Base-by-base conservation (phyloP, 2,329 filamentous ascomycete genomes). In the Xylaria polymorpha region DNA sequence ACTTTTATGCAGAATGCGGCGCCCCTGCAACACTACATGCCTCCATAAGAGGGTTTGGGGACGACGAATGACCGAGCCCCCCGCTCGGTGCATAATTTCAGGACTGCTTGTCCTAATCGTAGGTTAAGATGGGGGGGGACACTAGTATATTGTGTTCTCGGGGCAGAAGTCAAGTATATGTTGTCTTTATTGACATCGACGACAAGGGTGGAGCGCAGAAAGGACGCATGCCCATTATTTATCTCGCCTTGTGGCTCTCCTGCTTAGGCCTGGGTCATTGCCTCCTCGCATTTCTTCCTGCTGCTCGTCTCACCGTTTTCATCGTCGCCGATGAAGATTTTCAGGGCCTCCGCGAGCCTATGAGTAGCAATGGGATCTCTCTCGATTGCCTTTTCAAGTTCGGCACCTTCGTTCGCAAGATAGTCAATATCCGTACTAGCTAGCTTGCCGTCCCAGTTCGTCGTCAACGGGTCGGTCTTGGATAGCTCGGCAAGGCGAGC, bases 381-480 rank as follows among this genome's bases (percentile, higher is more conserved):
- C 39, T 77, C 77, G 61, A 84, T 83, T 5, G 83, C 81, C 62
- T 80, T 80, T 12, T 83, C 78, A 25, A 87, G 77, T 66, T 77
- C 79, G 37, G 72, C 79, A 4, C 84, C 84, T 7, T 79, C 79
- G 59, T 85, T 78, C 5, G 81, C 81, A 15, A 86, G 80, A 67
- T 85, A 86, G 71, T 86, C 83, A 1, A 83, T 75, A 22, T 81
- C 78, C 1, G 80, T 82, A 35, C 76, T 69, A 6, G 53, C 61
- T 44, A 65, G 76, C 0, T 80, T 80, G 15, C 82, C 70, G 66
- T 80, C 81, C 41, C 81, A 81, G 48, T 84, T 80, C 78, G 78
- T 82, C 20, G 77, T 78, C 37, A 86, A 76, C 0, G 83, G 81
- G 69, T 86, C 83, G 14, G 78, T 76, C 15, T 69, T 75, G 0